A percentile compares a stretch with the other conserved stretches of the same genome.
These are phyloP conservation scores for Teunomyces tritomae DNA, from an alignment of 805 yeast species.

Conservation along the genomic window DNA sequence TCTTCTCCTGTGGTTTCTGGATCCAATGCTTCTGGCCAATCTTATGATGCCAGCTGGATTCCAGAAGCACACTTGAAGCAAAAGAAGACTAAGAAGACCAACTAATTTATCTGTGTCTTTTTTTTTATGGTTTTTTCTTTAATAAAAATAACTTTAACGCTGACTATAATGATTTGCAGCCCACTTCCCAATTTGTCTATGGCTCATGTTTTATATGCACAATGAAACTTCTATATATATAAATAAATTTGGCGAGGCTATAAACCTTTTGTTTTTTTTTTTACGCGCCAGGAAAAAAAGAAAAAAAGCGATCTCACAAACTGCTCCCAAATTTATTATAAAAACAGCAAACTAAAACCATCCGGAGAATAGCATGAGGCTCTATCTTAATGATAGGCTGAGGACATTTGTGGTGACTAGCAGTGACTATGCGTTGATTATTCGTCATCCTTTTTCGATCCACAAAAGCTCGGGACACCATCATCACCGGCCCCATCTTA, in stretches of 20 bases:
- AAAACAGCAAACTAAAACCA: not conserved
- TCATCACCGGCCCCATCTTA: conserved; percentile 19
- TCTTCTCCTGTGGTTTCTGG: conserved; percentile 10
- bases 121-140: no score
- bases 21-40: not conserved
- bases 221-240: not conserved
- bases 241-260: not conserved
- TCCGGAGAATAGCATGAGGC: conserved; percentile 44
- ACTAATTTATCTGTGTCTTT: not conserved
- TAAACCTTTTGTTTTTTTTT: not conserved
- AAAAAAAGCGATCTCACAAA: no score
- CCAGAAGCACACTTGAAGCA: conserved; percentile 10
- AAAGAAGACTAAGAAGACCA: conserved; percentile 10
- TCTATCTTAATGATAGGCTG: conserved; percentile 61
- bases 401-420: conserved; percentile 68
- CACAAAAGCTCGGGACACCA: conserved; percentile 18
- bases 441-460: conserved; percentile 47
- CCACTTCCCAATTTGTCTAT: not conserved
- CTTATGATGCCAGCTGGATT: conserved; percentile 9
- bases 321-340: no score
- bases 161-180: not conserved
- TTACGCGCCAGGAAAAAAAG: no score
- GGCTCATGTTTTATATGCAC: not conserved
- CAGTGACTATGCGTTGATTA: conserved; percentile 55
- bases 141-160: not conserved